Base-by-base conservation (phyloP, 2,329 filamentous ascomycete species). In the Phialocephala subalpina region DNA sequence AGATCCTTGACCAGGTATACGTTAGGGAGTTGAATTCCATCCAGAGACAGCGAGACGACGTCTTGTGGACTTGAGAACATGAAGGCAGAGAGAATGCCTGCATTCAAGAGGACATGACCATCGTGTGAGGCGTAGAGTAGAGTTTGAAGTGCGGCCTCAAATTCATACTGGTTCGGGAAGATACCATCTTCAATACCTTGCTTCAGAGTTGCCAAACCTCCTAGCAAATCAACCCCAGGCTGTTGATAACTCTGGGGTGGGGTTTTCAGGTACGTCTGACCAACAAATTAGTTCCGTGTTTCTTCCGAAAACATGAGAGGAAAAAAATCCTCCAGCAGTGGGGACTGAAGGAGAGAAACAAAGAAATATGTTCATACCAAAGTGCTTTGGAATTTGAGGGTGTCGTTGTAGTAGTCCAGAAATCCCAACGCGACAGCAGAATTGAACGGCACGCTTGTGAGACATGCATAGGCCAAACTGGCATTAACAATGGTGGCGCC, bases 21-120 rank as follows among this genome's bases (percentile, higher is more conserved):
- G 53, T 78, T 74, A 0, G 79, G 80, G 8, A 75, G 57, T 59
- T 76, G 52, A 9, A 70, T 75, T 7, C 88, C 88, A 73, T 91
- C 87, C 2, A 77, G 65, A 0, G 87, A 90, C 3, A 90, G 80
- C 0, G 87, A 89, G 0, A 89, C 84, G 1, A 91, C 72, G 61
- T 80, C 78, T 69, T 84, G 74, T 25, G 78, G 78, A 14, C 82
- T 80, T 18, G 78, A 81, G 69, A 75, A 89, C 62, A 70, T 80
- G 76, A 88, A 88, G 0, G 83, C 80, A 18, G 60, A 57, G 1
- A 87, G 80, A 7, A 83, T 78, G 62, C 86, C 84, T 2, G 84
- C 83, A 9, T 81, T 73, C 69, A 83, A 86, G 1, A 78, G 78
- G 55, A 90, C 86, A 72, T 92, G 90, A 0, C 86, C 86, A 73